Evolutionary conservation across 805 yeast genomes (phyloP), one percentile per base, ranked within the genome.

Genomic region (Isabelozyma heimii): DNA sequence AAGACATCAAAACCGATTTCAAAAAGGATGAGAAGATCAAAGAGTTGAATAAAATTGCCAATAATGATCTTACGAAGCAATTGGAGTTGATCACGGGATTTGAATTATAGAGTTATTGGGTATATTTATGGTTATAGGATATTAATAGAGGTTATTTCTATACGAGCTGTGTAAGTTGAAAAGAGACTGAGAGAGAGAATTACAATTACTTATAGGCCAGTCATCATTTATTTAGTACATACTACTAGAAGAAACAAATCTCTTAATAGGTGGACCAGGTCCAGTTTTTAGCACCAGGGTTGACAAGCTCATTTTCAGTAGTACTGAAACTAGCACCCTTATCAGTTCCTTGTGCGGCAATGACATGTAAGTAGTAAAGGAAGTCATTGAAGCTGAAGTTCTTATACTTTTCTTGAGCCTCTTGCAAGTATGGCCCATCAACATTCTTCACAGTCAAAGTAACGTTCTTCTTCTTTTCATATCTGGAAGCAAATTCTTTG

Each of bases 11-110:
- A 42, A 60, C 66, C n/a, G 81, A 75, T 47, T 67, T 73, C 51
- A 55, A 60, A 47, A 57, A 60, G 42, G 82, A 80, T 51, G 61
- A 61, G 38, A 59, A 66, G 45, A 61, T 55, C 7, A 56, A 60
- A 43, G 59, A 58, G 26, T 51, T 57, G 42, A 61, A 66, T 28
- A 65, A 67, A 52, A 51, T 61, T 50, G 67, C 72, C 4, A 75
- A 75, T n/a, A 56, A 60, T 38, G 82, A 77, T 45, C 52, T 80
- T 33, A 63, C 70, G 14, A 61, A 61, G 43, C 84, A 80, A 58
- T 53, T 80, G 50, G 82, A 80, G 48, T 51, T 79, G 54, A 66
- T 80, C 16, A 71, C 76, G 15, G 81, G 73, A 4, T 70, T 79
- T 63, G 74, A 60, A 27, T 58, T 73, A 28, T 65, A 30, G 35